Evolutionary conservation across 768 basidiomycete genomes (phyloP).

Genomic region (Glaciozyma antarctica): DNA sequence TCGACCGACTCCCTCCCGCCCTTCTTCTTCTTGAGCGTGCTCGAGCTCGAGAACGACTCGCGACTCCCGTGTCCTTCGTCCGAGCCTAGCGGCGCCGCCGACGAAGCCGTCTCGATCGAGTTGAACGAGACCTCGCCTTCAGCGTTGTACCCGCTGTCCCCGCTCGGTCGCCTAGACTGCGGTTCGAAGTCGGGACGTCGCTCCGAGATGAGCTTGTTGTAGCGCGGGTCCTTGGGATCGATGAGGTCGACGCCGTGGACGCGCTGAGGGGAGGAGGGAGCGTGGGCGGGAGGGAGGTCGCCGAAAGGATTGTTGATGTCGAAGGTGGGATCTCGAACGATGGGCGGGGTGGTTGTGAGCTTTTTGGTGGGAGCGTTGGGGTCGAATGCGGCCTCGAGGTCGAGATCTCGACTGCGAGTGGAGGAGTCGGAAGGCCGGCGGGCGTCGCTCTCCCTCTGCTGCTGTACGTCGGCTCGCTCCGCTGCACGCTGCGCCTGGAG

Average conservation of each 20-base stretch:
- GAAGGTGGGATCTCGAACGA: slow-evolving; percentile 26
- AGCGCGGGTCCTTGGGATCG: slow-evolving; percentile 29
- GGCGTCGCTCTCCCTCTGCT: not conserved
- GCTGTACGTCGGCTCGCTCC: not conserved
- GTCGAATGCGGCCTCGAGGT: slow-evolving; percentile 56
- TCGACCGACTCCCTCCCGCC: not conserved
- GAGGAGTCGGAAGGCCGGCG: slow-evolving; percentile 13
- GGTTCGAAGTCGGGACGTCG: not conserved
- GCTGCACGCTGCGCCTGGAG: not conserved
- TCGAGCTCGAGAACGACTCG: not conserved
- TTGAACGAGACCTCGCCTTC: slow-evolving; percentile 15
- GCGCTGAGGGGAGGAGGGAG: not conserved
- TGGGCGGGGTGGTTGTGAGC: slow-evolving; percentile 27
- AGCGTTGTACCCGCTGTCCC: not conserved
- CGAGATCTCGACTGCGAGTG: slow-evolving; percentile 40
- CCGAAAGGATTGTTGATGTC: slow-evolving; percentile 17
- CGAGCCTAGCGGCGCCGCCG: not conserved
- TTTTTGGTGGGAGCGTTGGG: slow-evolving; percentile 47
- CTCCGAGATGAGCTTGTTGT: slow-evolving; percentile 8
- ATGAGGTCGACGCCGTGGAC: slow-evolving; percentile 28
- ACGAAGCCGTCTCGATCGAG: slow-evolving; percentile 16
- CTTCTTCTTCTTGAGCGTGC: not conserved
- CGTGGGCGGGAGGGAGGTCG: not conserved
- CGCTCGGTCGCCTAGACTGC: not conserved
- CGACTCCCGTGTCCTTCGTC: slow-evolving; percentile 1